Percentiles rank a stretch among this genome's conserved stretches.
These are phyloP conservation scores for Athelia sp. DNA, from an alignment of 1,284 basidiomycete genomes.

Conservation along the genomic window DNA sequence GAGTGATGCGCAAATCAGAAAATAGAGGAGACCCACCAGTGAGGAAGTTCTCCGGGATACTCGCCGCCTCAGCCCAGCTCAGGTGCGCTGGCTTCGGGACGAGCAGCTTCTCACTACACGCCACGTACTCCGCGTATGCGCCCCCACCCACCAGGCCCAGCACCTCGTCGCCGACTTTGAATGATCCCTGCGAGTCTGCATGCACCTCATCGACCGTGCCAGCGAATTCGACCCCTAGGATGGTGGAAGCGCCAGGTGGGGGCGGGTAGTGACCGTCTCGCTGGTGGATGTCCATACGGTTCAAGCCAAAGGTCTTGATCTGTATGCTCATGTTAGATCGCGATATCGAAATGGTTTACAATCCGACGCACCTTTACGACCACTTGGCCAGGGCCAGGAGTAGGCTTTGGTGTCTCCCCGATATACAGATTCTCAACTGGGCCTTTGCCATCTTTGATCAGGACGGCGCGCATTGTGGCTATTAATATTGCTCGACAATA, in stretches of 20 bases:
- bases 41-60: constrained; percentile 82
- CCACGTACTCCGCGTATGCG: constrained; percentile 89
- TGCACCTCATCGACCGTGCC: constrained; percentile 66
- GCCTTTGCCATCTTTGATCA: constrained; percentile 78
- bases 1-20: constrained; percentile 5
- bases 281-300: constrained; percentile 84
- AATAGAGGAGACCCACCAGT: constrained; percentile 51
- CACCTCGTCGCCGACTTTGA: constrained; percentile 80
- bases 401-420: constrained; percentile 66
- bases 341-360: too few species aligned
- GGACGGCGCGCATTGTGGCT: constrained; percentile 85
- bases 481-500: too few species aligned
- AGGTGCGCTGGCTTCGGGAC: constrained; percentile 74
- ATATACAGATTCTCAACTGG: constrained; percentile 78
- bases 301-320: constrained; percentile 82
- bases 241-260: constrained; percentile 71
- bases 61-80: constrained; percentile 81
- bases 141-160: constrained; percentile 80
- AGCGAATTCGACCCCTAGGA: constrained; percentile 92
- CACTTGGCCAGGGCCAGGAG: constrained; percentile 53
- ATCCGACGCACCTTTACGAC: constrained; percentile 70
- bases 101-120: constrained; percentile 62
- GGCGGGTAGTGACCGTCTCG: constrained; percentile 75
- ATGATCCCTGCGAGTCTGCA: constrained; percentile 49
- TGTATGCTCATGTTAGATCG: constrained; percentile 19